Percentiles rank a stretch among this genome's conserved stretches.
Conservation (phyloP, 768 basidiomycete species). For the Rhizopogon vulgaris region DNA sequence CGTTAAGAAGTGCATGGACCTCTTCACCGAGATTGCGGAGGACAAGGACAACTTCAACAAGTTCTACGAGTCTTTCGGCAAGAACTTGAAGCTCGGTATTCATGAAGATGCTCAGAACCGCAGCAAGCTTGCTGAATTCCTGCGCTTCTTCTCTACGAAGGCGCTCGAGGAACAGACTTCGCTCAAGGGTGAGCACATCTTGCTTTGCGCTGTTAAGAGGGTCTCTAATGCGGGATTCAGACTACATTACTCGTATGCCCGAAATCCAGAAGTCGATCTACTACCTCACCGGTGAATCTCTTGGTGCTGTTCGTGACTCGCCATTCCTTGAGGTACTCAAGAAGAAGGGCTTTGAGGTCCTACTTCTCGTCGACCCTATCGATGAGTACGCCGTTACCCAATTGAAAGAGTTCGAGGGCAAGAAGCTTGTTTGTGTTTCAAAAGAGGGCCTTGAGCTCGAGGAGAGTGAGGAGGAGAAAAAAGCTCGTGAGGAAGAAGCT, state of each 20-base stretch:
- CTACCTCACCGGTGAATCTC: constrained; percentile 98
- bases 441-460: constrained; percentile 99
- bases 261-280: constrained; percentile 98
- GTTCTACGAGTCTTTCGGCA: constrained; percentile 98
- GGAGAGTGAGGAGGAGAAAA: constrained; percentile 98
- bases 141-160: constrained; percentile 98
- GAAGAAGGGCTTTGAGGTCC: constrained; percentile 98
- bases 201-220: background rate
- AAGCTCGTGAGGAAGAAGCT: constrained; percentile 77
- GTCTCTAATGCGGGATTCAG: constrained; percentile 29
- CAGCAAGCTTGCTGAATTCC: constrained; percentile 97
- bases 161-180: constrained; percentile 84
- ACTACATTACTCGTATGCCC: constrained; percentile 99
- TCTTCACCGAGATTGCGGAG: constrained; percentile 94
- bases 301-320: constrained; percentile 84
- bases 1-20: constrained; percentile 95
- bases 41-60: constrained; percentile 98
- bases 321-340: constrained; percentile 99
- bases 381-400: constrained; percentile 99
- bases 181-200: constrained; percentile 67
- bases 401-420: constrained; percentile 97
- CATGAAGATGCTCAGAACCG: constrained; percentile 99
- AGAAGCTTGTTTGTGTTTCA: constrained; percentile 95
- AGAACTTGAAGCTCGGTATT: constrained; percentile 99
- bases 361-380: constrained; percentile 96